Evolutionary conservation across 495 filamentous ascomycete species (phyloP), one percentile per base, ranked within the genome.

Genomic region (Tetracladium setigerum): DNA sequence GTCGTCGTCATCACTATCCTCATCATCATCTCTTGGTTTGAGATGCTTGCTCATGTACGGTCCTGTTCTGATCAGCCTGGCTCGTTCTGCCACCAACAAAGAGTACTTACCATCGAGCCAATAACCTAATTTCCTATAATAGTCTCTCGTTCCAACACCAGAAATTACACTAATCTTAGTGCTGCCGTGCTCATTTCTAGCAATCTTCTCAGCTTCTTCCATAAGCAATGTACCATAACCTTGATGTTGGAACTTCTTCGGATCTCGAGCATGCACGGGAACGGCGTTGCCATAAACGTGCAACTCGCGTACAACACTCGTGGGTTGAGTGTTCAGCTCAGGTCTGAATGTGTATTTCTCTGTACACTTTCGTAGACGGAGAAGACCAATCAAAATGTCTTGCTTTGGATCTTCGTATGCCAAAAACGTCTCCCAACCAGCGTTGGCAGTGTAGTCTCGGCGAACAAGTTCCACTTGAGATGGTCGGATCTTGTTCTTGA

Each of bases 341-440:
- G 82, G 78, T 37, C 92, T 83, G 71, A 91, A 98, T 0, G 94
- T 96, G 63, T 94, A 84, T 43, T 82, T 87, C 49, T 78, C 70
- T 16, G 84, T 91, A 60, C 92, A 98, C 68, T 95, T 95, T 41
- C 92, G 78, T 48, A 98, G 66, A 12, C 92, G 83, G 33, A 98
- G 80, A 40, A 98, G 69, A 13, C 87, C 94, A 43, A 98, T 95
- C 14, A 98, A 68, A 51, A 98, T 97, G 64, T 98, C 92, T 63
- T 96, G 92, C 69, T 96, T 95, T 2, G 92, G 92, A 59, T 98
- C 92, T 60, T 98, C 92, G 58, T 97, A 98, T 15, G 92, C 89
- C 5, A 98, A 68, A 67, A 98, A 98, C 0, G 94, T 97, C 66
- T 98, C 92, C 92, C 92, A 98, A 12, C 92, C 94, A 16, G 83